These are phyloP conservation scores for Cercospora citrullina DNA, from an alignment of 2,329 filamentous ascomycete species.

Conservation along the genomic window DNA sequence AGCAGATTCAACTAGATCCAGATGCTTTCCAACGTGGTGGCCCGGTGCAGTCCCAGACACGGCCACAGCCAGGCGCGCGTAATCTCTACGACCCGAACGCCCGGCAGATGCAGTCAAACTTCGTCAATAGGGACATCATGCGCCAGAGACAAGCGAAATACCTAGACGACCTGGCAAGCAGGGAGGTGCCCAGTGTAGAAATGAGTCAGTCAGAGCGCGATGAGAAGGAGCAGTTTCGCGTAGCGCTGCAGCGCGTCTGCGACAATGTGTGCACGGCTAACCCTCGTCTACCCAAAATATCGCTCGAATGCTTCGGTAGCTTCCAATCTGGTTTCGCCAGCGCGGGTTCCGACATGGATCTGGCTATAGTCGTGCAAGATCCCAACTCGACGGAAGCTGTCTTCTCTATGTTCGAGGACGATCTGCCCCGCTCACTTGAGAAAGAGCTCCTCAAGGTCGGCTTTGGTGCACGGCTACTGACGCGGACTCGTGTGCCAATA, in stretches of 20 bases:
- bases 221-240: conserved; percentile 71
- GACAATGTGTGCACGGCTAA: conserved; percentile 57
- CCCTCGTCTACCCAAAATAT: conserved; percentile 53
- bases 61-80: conserved; percentile 22
- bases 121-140: conserved; percentile 17
- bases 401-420: conserved; percentile 50
- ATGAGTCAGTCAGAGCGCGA: conserved; percentile 64
- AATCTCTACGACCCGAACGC: conserved; percentile 35
- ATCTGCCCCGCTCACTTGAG: conserved; percentile 72
- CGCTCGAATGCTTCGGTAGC: conserved; percentile 78
- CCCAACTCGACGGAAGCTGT: conserved; percentile 27
- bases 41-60: conserved; percentile 23
- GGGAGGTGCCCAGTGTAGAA: conserved; percentile 59
- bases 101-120: conserved; percentile 16
- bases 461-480: conserved; percentile 74
- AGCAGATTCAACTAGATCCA: conserved; percentile 34
- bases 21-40: conserved; percentile 36
- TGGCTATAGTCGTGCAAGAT: conserved; percentile 67
- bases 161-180: conserved; percentile 45
- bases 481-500: conserved; percentile 79
- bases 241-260: conserved; percentile 64
- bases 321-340: conserved; percentile 82
- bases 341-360: conserved; percentile 86
- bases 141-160: conserved; percentile 43
- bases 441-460: conserved; percentile 70